Evolutionary conservation across 495 filamentous ascomycete species (phyloP), one percentile per base, ranked within the genome.

Genomic region (Penicillium herquei): DNA sequence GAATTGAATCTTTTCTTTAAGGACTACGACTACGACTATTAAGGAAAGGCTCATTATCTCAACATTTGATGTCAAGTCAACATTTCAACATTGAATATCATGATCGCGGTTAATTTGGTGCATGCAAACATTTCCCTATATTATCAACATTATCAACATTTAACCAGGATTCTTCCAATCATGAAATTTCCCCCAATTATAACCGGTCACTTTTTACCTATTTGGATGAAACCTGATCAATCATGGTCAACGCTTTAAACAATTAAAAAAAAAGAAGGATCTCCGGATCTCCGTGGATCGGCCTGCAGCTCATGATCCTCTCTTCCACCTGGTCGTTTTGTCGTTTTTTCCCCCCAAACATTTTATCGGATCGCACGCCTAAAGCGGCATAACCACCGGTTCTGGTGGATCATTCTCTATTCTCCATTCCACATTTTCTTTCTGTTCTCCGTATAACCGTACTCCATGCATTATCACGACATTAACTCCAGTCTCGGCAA

Each of bases 281-380:
- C 54, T 63, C 51, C 57, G 39, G 61, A 64, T 64, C 47, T 48
- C 57, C 57, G 39, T 57, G 54, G 57, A 44, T 57, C 61, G 21
- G 21, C 30, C 54, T 54, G 45, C 53, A 57, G 32, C 59, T 52
- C 57, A 59, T 57, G 51, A 46, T 46, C 42, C 42, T 45, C 42
- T 12, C 42, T 12, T 2, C 43, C 18, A 26, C 21, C 21, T 26
- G 21, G 21, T 4, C n/a, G n/a, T n/a, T n/a, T 26, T 26, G 21
- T 26, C 21, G 21, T 26, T 46, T 26, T 14, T 9, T n/a, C 12
- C 43, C 13, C 43, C 26, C 4, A 30, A 46, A 31, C 21, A 37
- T 26, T 26, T 37, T 13, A 37, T 10, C 34, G 34, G 34, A 37
- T 10, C 34, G 2, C 8, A 13, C 34, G 8, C 34, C 34, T 9